Base-by-base conservation (phyloP, 192 early-diverging fungal species). In the Gamsiella multidivaricata region DNA sequence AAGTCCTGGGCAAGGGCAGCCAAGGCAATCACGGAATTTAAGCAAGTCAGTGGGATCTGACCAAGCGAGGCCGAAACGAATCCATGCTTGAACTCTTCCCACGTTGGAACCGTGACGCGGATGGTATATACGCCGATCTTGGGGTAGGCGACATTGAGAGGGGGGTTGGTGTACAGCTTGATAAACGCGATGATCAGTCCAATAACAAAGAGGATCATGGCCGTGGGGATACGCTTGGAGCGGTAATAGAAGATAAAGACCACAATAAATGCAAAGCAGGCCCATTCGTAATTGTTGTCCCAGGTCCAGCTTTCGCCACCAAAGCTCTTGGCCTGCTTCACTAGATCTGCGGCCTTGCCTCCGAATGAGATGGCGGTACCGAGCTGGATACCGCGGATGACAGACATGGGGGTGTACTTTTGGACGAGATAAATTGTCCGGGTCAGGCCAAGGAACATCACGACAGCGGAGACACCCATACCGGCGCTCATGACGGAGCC, bases 11-110 rank as follows among this genome's bases (percentile, higher is more conserved):
- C 88, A 39, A 97, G 82, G 17, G 86, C 86, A 11, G 87, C 84
- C 34, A 94, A 82, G 3, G 93, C 95, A 43, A 96, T 86, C 1
- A 93, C 93, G 32, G 95, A 96, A 80, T 96, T 96, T 51, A 95
- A 85, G 49, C 88, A 65, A 22, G 95, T 96, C 57, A 96, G 80
- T 20, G 95, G 94, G 32, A 96, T 82, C 85, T 96, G 95, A 15
- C 95, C 95, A 32, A 95, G 82, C 20, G 90, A 91, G 3, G 93
- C 95, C 65, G 82, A 91, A 37, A 93, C 68, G 62, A 95, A 93
- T n/a, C 92, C 94, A 10, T 61, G 80, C 43, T 83, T 81, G 80
- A 93, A 92, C 54, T 94, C 90, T 47, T 79, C 65, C 25, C 84
- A 82, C 3, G 90, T 88, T 1, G 91, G 91, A 23, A 88, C 84